Conservation (phyloP, 2,329 filamentous ascomycete genomes). For the Penicillium brevicompactum region DNA sequence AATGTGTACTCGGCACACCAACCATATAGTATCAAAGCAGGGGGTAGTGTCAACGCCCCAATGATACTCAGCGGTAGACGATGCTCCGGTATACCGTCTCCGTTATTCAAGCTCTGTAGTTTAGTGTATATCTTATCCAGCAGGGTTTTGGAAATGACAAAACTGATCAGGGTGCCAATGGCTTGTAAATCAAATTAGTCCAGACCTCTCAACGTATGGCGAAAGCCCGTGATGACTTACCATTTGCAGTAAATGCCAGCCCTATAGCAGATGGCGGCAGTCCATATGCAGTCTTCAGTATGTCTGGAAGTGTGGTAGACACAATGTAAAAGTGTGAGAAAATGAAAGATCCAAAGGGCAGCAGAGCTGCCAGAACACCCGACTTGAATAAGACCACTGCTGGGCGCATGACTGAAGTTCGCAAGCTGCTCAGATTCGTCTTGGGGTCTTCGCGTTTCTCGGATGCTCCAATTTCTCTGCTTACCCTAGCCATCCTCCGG, state of each 20-base stretch:
- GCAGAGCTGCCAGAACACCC: not conserved
- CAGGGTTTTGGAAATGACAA: not conserved
- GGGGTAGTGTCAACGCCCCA: not conserved
- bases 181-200: not conserved
- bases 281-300: not conserved
- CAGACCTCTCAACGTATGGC: not conserved
- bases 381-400: not conserved
- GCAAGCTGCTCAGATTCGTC: constrained; percentile 7
- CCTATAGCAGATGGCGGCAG: not conserved
- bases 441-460: constrained; percentile 6
- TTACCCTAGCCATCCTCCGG: constrained; percentile 35
- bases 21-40: not conserved
- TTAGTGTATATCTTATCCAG: not conserved
- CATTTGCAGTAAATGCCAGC: not conserved
- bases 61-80: not conserved
- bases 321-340: not conserved
- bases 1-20: not conserved
- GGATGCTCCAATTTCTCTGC: constrained; percentile 1
- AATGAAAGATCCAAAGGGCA: not conserved
- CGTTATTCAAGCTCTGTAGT: not conserved
- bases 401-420: constrained; percentile 12
- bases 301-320: not conserved
- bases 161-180: not conserved
- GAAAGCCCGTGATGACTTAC: not conserved
- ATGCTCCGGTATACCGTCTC: not conserved